Percentiles rank a stretch among this genome's conserved stretches.
These are phyloP conservation scores for Streptanthus diversifolius DNA, from an alignment of 345 rosid genomes.

Conservation along the genomic window DNA sequence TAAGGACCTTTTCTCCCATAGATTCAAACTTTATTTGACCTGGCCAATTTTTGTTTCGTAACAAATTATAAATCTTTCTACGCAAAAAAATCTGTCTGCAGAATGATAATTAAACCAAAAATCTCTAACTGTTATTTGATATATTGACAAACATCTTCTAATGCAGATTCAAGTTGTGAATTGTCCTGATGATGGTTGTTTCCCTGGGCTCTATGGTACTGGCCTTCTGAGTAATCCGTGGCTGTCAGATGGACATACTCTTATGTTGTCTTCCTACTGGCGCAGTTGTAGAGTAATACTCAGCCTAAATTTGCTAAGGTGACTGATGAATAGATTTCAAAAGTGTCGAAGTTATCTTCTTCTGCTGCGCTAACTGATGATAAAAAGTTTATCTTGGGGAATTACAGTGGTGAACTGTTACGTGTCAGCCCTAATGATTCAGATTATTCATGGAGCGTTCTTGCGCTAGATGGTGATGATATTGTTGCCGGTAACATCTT, in stretches of 20 bases:
- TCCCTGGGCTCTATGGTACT: conserved; percentile 79
- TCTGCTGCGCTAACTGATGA: conserved; percentile 16
- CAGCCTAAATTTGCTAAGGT: conserved; percentile 69
- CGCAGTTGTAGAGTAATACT: conserved; percentile 64
- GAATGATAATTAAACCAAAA: neutral
- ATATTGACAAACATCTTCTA: neutral
- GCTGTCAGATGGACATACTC: conserved; percentile 85
- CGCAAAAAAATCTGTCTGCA: neutral
- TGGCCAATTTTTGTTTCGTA: neutral
- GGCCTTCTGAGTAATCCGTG: conserved; percentile 58
- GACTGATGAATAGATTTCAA: conserved; percentile 9
- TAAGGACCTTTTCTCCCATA: neutral
- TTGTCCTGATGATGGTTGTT: conserved; percentile 64
- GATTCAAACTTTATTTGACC: neutral
- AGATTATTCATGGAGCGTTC: conserved; percentile 61
- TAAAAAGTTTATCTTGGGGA: neutral
- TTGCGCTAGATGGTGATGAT: conserved; percentile 68
- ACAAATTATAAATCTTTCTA: neutral
- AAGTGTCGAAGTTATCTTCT: neutral
- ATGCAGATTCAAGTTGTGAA: conserved; percentile 69
- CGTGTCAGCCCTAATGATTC: conserved; percentile 68
- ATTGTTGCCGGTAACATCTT: conserved; percentile 66
- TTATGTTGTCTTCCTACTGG: conserved; percentile 76
- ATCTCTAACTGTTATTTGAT: neutral
- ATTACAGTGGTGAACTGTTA: conserved; percentile 59